Base-by-base conservation (phyloP, 495 filamentous ascomycete genomes). In the Aspergillus homomorphus region DNA sequence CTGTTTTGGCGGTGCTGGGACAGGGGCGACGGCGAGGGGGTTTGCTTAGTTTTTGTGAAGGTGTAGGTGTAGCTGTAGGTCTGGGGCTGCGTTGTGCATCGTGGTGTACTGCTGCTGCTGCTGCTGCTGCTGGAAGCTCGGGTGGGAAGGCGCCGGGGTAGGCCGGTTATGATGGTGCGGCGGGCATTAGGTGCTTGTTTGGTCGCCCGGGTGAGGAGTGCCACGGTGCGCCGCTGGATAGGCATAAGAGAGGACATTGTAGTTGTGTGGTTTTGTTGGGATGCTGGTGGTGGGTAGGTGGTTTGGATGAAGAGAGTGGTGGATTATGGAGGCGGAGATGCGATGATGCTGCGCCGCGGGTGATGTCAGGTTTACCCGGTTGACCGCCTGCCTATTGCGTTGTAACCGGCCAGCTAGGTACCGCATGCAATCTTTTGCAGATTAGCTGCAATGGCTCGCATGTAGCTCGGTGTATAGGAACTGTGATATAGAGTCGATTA, bases 281-380 rank as follows among this genome's bases (percentile, higher is more conserved):
- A 45, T 7, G 19, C 15, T 43, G 15, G 20, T 14, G 20, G 7
- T 30, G 18, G 24, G 21, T 30, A 15, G 53, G 30, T 18, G 23
- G 7, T 43, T 43, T 5, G 30, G 19, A 4, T 54, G 1, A 24
- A 23, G 15, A 51, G 18, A 53, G 22, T n/a, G 5, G 8, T 51
- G 18, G 45, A 22, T 21, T 46, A 45, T 30, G 26, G 45, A 56
- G 52, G n/a, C 28, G 20, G 45, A 30, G 49, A 9, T 23, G 48
- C 26, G 45, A 48, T 46, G 10, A 23, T 51, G 43, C 41, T 33
- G 45, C 56, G 56, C 42, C 30, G 50, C 50, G 55, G 60, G 69
- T 74, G 72, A 74, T 72, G 71, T 74, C 69, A 74, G 62, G 26
- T 26, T 45, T n/a, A n/a, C 14, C 28, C 4, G 1, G 18, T 23